Percentiles rank a stretch among this genome's conserved stretches.
Conservation (phyloP, 768 basidiomycete species). For the Serendipita sp. region DNA sequence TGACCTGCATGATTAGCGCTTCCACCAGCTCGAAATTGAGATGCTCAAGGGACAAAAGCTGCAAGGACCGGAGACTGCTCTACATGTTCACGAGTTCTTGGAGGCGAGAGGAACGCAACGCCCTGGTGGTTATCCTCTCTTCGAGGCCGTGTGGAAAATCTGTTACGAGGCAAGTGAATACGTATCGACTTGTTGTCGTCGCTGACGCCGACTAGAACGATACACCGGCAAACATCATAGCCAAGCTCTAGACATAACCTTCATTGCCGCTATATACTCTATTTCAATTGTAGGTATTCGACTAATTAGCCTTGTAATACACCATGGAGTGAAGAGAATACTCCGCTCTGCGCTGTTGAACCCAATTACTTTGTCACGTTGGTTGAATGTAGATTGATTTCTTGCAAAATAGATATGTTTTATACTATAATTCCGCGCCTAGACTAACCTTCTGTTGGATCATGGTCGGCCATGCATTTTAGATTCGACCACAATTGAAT, state of each 20-base stretch:
- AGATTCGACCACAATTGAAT: background rate
- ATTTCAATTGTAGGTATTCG: no score
- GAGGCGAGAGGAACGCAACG: conserved; percentile 18
- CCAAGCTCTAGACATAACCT: background rate
- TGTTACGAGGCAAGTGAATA: conserved; percentile 8
- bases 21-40: conserved; percentile 25
- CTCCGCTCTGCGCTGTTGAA: no score
- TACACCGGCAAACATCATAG: background rate
- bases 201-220: background rate
- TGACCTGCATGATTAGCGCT: conserved; percentile 15
- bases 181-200: no score
- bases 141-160: conserved; percentile 17
- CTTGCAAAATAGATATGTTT: no score
- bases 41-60: conserved; percentile 29
- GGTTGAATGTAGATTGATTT: no score
- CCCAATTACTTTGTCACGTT: no score
- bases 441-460: no score
- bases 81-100: conserved; percentile 27
- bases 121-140: conserved; percentile 22
- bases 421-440: no score
- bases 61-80: conserved; percentile 26
- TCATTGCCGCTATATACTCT: no score
- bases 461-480: no score
- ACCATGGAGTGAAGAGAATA: no score
- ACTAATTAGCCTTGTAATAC: no score